phyloP scores from a whole-genome alignment of 805 yeast species.

The Hanseniaspora lachancei region DNA sequence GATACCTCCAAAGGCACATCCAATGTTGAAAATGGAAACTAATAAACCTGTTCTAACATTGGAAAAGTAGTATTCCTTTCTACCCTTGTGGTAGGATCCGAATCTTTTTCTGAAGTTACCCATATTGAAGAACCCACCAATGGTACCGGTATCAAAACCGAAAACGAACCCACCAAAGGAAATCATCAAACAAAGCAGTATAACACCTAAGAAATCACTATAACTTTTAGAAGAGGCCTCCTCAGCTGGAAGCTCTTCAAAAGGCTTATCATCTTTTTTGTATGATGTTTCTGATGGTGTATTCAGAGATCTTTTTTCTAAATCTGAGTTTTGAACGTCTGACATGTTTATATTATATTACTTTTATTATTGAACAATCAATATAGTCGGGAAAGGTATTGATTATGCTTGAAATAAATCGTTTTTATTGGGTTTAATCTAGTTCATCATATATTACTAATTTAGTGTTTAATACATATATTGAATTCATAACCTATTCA shows the following conservation, averaged over 20 bases:
- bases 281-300: background rate
- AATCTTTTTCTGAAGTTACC: slow-evolving; percentile 45
- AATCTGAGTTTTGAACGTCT: background rate
- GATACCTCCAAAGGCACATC: slow-evolving; percentile 65
- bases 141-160: slow-evolving; percentile 71
- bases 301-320: background rate
- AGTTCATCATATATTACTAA: too few species aligned
- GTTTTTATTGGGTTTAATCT: too few species aligned
- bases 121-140: slow-evolving; percentile 55
- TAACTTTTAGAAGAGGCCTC: slow-evolving; percentile 21
- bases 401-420: too few species aligned
- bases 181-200: slow-evolving; percentile 23
- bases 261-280: background rate
- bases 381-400: too few species aligned
- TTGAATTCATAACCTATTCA: too few species aligned
- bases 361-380: too few species aligned
- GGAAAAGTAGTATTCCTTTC: slow-evolving; percentile 38
- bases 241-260: background rate
- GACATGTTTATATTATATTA: background rate
- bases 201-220: slow-evolving; percentile 26
- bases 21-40: slow-evolving; percentile 54
- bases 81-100: slow-evolving; percentile 33
- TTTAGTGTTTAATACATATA: too few species aligned
- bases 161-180: slow-evolving; percentile 41
- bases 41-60: slow-evolving; percentile 45